These are phyloP conservation scores for Globisporangium alternatum DNA, from an alignment of 352 stramenopile species.

Conservation along the genomic window DNA sequence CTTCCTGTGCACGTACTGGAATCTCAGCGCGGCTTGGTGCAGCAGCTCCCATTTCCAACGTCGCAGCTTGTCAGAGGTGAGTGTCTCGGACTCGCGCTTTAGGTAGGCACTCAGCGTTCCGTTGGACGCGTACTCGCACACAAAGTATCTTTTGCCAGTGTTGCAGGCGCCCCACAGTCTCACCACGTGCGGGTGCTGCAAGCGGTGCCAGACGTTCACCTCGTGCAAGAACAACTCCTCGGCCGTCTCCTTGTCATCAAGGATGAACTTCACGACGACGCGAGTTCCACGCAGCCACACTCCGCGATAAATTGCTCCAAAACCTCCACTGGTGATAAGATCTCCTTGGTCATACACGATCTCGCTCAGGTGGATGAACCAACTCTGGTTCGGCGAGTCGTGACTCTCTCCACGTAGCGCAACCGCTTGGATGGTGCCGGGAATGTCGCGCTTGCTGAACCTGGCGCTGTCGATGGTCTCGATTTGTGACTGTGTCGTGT, in stretches of 20 bases:
- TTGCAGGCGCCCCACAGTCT: slow-evolving; percentile 9
- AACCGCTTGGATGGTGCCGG: background rate
- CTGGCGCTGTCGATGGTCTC: background rate
- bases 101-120: background rate
- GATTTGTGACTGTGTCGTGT: background rate
- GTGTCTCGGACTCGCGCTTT: background rate
- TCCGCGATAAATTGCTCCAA: background rate
- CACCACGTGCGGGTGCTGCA: slow-evolving; percentile 4
- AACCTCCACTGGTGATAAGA: background rate
- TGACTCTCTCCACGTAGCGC: background rate
- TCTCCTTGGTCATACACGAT: background rate
- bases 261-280: slow-evolving; percentile 12
- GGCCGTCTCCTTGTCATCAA: background rate
- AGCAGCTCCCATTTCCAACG: slow-evolving; percentile 21
- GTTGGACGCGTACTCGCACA: slow-evolving; percentile 2
- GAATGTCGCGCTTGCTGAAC: background rate
- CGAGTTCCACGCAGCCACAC: background rate
- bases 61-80: background rate
- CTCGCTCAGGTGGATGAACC: slow-evolving; percentile 9
- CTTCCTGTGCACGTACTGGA: slow-evolving; percentile 51
- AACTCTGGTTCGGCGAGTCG: background rate
- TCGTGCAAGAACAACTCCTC: slow-evolving; percentile 9
- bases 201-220: slow-evolving; percentile 5
- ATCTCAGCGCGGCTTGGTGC: slow-evolving; percentile 37
- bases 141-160: slow-evolving; percentile 6